Percentiles rank a stretch among this genome's conserved stretches.
Conservation (phyloP, 2,329 filamentous ascomycete genomes). For the Pseudonectria foliicola region DNA sequence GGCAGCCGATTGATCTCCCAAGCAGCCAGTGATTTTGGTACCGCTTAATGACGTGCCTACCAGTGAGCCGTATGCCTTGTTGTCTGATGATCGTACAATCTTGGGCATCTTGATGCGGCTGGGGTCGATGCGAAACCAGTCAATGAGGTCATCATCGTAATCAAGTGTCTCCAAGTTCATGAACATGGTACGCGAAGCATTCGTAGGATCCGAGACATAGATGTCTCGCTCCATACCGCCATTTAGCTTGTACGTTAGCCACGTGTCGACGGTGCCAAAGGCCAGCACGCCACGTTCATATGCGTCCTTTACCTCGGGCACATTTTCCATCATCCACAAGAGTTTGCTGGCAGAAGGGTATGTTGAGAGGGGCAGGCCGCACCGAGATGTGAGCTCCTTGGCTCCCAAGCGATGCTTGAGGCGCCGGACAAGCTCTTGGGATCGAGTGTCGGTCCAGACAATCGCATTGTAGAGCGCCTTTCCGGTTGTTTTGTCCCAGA, state of each 20-base stretch:
- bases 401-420: slow-evolving; percentile 61
- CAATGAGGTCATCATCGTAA: slow-evolving; percentile 65
- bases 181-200: slow-evolving; percentile 83
- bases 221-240: slow-evolving; percentile 58
- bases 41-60: slow-evolving; percentile 56
- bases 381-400: slow-evolving; percentile 59
- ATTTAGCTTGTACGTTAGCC: slow-evolving; percentile 74
- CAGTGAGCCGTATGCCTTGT: slow-evolving; percentile 60
- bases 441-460: slow-evolving; percentile 79
- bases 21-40: slow-evolving; percentile 64
- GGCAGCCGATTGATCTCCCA: slow-evolving; percentile 77
- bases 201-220: slow-evolving; percentile 72
- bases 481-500: slow-evolving; percentile 72
- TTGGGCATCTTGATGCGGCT: slow-evolving; percentile 66
- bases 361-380: slow-evolving; percentile 72
- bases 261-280: slow-evolving; percentile 76
- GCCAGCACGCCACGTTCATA: slow-evolving; percentile 66
- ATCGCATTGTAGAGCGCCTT: slow-evolving; percentile 75
- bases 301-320: slow-evolving; percentile 57
- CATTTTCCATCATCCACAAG: slow-evolving; percentile 67
- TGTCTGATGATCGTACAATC: slow-evolving; percentile 68
- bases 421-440: slow-evolving; percentile 63
- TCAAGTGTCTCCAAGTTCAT: slow-evolving; percentile 71
- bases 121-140: slow-evolving; percentile 67
- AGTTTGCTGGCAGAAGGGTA: slow-evolving; percentile 76